phyloP scores from a whole-genome alignment of 1,284 basidiomycete genomes.

The Sanghuangporus weigelae region DNA sequence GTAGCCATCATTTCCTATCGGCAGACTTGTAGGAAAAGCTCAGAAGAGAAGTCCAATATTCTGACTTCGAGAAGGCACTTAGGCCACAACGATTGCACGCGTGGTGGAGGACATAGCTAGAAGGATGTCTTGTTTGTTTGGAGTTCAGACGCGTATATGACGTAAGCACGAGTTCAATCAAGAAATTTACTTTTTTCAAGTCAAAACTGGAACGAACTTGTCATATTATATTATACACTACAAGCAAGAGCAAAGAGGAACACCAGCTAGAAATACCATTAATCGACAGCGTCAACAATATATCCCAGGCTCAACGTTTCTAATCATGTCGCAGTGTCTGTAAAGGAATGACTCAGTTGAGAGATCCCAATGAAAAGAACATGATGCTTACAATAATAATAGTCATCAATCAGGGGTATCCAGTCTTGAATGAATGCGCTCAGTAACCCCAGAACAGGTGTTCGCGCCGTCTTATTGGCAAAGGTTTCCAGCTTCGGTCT shows the following conservation, averaged over 20 bases:
- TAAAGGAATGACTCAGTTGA: neutral
- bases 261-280: neutral
- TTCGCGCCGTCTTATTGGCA: slow-evolving; percentile 51
- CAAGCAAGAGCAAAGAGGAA: neutral
- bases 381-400: slow-evolving; percentile 83
- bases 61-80: neutral
- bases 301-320: neutral
- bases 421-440: slow-evolving; percentile 82
- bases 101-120: neutral
- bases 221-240: neutral
- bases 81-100: neutral
- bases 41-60: neutral
- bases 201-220: neutral
- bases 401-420: slow-evolving; percentile 91
- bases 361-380: neutral
- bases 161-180: neutral
- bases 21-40: neutral
- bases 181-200: neutral
- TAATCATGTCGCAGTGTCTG: slow-evolving; percentile 36
- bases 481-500: slow-evolving; percentile 75
- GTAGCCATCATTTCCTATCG: neutral
- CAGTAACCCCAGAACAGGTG: slow-evolving; percentile 72
- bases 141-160: neutral
- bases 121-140: neutral
- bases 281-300: neutral